These are phyloP conservation scores for Gnaphalium uliginosum DNA, from an alignment of 129 eudicot species.

Conservation along the genomic window DNA sequence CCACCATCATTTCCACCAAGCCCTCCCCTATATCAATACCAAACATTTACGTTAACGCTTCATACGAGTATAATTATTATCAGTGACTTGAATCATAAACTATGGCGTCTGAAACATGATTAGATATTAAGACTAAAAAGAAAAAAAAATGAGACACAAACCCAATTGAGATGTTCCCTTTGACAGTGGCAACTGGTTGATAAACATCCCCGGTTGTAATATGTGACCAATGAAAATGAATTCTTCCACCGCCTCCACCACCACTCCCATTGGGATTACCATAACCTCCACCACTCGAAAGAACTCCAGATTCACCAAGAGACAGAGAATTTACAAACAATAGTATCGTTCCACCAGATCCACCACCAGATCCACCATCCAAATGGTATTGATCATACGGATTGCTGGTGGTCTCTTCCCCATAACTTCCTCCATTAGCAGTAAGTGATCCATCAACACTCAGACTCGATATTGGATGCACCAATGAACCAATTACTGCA, in stretches of 20 bases:
- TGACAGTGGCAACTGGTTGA: conserved; percentile 77
- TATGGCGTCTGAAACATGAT: neutral
- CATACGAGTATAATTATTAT: neutral
- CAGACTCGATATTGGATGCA: conserved; percentile 67
- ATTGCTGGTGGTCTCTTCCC: conserved; percentile 31
- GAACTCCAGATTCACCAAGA: conserved; percentile 53
- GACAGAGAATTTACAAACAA: conserved; percentile 56
- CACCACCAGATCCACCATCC: conserved; percentile 67
- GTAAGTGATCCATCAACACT: conserved; percentile 67
- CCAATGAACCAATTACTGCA: conserved; percentile 86
- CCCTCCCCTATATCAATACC: conserved; percentile 59
- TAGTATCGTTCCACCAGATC: conserved; percentile 94
- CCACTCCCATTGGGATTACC: conserved; percentile 83
- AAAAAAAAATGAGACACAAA: conserved; percentile 37
- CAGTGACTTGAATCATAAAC: conserved; percentile 9
- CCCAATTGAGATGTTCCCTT: conserved; percentile 74
- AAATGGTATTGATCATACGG: conserved; percentile 14
- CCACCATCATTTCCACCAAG: conserved; percentile 53
- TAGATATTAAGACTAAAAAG: conserved; percentile 5
- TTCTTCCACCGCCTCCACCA: conserved; percentile 93
- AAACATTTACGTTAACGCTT: conserved; percentile 12
- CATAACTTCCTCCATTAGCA: conserved; percentile 76
- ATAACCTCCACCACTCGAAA: conserved; percentile 83
- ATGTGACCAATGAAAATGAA: conserved; percentile 94
- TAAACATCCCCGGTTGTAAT: conserved; percentile 90